phyloP scores from a whole-genome alignment of 129 eudicot genomes.

The Mikania micrantha region DNA sequence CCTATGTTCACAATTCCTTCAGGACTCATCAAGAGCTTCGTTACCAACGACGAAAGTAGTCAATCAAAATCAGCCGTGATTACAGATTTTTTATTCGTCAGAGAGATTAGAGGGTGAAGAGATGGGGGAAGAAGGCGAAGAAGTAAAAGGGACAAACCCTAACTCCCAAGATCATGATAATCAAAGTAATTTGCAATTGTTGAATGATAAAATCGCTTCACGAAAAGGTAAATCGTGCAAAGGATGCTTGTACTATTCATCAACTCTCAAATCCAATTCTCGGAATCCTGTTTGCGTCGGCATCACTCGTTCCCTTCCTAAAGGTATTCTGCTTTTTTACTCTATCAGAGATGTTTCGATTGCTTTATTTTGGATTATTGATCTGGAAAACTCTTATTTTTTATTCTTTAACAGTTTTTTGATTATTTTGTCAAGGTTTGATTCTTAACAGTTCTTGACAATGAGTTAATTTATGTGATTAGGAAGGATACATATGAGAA shows the following conservation, averaged over 20 bases:
- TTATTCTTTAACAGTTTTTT: too few relatives aligned
- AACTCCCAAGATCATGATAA: conserved; percentile 15
- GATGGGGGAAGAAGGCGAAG: conserved; percentile 25
- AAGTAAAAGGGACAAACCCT: conserved; percentile 23
- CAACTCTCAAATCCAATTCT: conserved; percentile 55
- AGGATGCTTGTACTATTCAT: conserved; percentile 81
- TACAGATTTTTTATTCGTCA: background rate
- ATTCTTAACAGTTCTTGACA: background rate
- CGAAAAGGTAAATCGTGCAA: conserved; percentile 71
- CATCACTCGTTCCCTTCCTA: conserved; percentile 67
- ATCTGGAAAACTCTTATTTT: conserved; percentile 1
- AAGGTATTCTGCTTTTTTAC: conserved; percentile 33
- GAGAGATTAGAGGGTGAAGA: background rate
- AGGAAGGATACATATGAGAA: background rate
- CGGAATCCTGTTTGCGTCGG: conserved; percentile 93
- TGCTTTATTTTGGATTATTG: background rate
- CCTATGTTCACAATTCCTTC: background rate
- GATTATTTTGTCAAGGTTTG: too few relatives aligned
- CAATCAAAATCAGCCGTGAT: conserved; percentile 5
- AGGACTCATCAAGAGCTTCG: conserved; percentile 4
- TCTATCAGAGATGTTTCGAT: background rate
- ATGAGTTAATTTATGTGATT: background rate
- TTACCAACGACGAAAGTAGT: background rate
- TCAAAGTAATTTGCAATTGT: background rate
- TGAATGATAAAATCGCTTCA: conserved; percentile 19